Conservation (phyloP, 208 protist genomes). For the Angomonas ambiguus region DNA sequence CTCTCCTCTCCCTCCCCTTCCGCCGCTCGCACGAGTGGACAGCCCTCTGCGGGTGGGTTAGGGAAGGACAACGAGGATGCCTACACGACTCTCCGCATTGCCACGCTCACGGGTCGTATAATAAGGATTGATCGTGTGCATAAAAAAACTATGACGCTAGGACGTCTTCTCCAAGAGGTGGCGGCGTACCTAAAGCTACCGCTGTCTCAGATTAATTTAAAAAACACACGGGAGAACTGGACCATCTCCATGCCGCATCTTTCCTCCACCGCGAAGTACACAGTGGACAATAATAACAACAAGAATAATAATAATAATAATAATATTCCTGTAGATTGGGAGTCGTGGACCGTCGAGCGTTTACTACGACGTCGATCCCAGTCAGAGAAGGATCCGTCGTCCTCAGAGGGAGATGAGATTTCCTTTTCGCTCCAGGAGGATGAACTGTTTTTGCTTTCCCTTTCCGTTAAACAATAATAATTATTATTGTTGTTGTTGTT, state of each 20-base stretch:
- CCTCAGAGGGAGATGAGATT: too few relatives aligned
- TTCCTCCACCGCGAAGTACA: too few relatives aligned
- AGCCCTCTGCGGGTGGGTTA: too few relatives aligned
- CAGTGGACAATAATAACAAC: too few relatives aligned
- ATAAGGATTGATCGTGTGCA: not conserved
- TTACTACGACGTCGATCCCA: not conserved
- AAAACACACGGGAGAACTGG: not conserved
- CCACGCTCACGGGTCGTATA: not conserved
- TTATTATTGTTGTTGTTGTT: too few relatives aligned
- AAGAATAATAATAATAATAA: conserved; percentile 1
- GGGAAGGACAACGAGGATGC: not conserved
- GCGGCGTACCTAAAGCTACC: not conserved
- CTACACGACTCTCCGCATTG: not conserved
- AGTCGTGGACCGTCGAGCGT: not conserved
- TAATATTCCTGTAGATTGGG: not conserved
- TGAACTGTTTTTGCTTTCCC: not conserved
- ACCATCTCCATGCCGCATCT: too few relatives aligned
- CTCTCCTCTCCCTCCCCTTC: too few relatives aligned
- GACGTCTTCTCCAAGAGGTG: not conserved
- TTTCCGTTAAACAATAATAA: too few relatives aligned
- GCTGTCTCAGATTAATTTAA: not conserved
- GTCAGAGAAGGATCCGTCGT: not conserved
- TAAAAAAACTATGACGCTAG: not conserved
- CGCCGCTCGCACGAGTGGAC: too few relatives aligned
- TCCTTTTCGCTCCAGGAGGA: not conserved